phyloP scores from a whole-genome alignment of 805 yeast genomes.

The Hermanozyma aechmeae region DNA sequence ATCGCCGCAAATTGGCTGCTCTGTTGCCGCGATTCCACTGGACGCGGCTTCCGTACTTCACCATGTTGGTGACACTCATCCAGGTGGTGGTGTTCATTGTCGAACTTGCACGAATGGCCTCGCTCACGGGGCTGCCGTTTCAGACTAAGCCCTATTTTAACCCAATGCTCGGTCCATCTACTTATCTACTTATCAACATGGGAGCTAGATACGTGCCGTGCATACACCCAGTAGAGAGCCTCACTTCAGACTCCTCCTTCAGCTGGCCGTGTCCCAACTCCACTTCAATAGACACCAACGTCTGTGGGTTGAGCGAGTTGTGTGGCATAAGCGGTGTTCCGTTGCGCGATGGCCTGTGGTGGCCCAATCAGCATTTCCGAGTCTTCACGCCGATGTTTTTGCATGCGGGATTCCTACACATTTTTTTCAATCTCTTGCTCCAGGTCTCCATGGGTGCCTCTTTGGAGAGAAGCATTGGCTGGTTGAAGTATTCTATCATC shows the following conservation, averaged over 20 bases:
- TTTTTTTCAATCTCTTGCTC: constrained; percentile 49
- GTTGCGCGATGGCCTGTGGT: constrained; percentile 17
- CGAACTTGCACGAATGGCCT: constrained; percentile 49
- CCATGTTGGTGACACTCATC: constrained; percentile 31
- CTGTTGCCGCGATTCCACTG: not conserved
- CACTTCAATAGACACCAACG: constrained; percentile 43
- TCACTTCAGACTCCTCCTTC: constrained; percentile 39
- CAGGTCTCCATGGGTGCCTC: constrained; percentile 55
- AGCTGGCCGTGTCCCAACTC: constrained; percentile 64
- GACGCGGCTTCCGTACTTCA: constrained; percentile 28
- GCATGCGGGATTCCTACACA: constrained; percentile 69
- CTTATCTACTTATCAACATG: constrained; percentile 54
- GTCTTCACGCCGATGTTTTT: constrained; percentile 60
- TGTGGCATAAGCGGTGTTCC: constrained; percentile 52
- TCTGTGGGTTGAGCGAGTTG: constrained; percentile 46
- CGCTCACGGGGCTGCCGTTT: constrained; percentile 52
- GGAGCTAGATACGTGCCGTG: constrained; percentile 70
- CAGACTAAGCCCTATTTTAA: constrained; percentile 66
- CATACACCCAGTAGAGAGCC: constrained; percentile 43
- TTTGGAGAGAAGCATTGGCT: constrained; percentile 50
- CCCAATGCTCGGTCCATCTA: constrained; percentile 73
- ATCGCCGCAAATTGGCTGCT: not conserved
- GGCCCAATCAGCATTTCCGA: constrained; percentile 63
- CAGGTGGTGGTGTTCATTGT: constrained; percentile 52
- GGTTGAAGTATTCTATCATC: constrained; percentile 41